Evolutionary conservation across 2,329 filamentous ascomycete species (phyloP).

Genomic region (Sphaerulina musiva): DNA sequence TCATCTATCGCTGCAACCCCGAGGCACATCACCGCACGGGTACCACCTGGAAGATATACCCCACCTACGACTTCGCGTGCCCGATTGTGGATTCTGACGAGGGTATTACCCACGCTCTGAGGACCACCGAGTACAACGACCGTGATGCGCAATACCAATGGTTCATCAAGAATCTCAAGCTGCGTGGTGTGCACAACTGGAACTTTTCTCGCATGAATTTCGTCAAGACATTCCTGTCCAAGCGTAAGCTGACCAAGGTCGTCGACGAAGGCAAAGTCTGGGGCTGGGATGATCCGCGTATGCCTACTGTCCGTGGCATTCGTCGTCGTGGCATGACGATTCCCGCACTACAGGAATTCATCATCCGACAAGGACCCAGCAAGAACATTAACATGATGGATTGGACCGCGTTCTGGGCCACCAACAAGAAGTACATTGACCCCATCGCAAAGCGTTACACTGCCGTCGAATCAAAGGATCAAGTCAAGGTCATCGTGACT

Average conservation of each 20-base stretch:
- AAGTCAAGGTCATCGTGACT: slow-evolving; percentile 45
- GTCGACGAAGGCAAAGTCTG: slow-evolving; percentile 69
- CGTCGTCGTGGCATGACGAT: slow-evolving; percentile 72
- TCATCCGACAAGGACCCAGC: slow-evolving; percentile 74
- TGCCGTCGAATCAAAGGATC: slow-evolving; percentile 59
- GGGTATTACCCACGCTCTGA: slow-evolving; percentile 74
- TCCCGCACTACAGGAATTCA: slow-evolving; percentile 72
- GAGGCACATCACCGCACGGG: slow-evolving; percentile 70
- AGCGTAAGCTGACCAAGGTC: slow-evolving; percentile 78
- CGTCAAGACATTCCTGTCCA: slow-evolving; percentile 72
- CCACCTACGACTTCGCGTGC: slow-evolving; percentile 81
- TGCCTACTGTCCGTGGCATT: slow-evolving; percentile 78
- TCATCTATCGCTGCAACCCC: slow-evolving; percentile 91
- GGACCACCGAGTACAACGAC: slow-evolving; percentile 82
- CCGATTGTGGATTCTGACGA: slow-evolving; percentile 74
- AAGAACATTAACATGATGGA: slow-evolving; percentile 80
- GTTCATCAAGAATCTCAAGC: slow-evolving; percentile 67
- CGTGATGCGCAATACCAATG: slow-evolving; percentile 81
- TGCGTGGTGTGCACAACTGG: slow-evolving; percentile 76
- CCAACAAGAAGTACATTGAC: slow-evolving; percentile 50
- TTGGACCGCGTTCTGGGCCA: slow-evolving; percentile 60
- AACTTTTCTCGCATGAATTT: slow-evolving; percentile 83
- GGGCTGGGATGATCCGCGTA: slow-evolving; percentile 81
- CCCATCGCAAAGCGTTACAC: slow-evolving; percentile 45
- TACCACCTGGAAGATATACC: slow-evolving; percentile 75